A percentile compares a stretch with the other conserved stretches of the same genome.
Evolutionary conservation across 352 stramenopile species (phyloP).

Genomic region (Globisporangium spinosum): DNA sequence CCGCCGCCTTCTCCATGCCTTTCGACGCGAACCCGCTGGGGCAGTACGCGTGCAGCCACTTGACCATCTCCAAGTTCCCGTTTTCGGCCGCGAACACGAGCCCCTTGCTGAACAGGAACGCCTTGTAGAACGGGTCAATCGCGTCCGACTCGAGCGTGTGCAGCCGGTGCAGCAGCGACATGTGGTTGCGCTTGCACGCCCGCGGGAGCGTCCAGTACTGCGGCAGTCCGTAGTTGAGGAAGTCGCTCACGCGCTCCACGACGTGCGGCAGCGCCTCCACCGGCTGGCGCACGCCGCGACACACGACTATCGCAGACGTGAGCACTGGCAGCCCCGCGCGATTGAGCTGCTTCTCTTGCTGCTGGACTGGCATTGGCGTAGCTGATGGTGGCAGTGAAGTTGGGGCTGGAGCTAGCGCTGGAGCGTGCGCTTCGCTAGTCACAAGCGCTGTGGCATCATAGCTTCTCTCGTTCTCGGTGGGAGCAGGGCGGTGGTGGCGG

Average conservation of each 20-base stretch:
- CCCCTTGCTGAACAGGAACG: slow-evolving; percentile 10
- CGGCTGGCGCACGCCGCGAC: slow-evolving; percentile 6
- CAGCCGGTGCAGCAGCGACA: slow-evolving; percentile 14
- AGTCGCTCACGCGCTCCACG: slow-evolving; percentile 17
- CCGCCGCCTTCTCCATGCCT: slow-evolving; percentile 18
- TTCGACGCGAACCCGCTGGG: slow-evolving; percentile 10
- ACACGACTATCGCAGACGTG: slow-evolving; percentile 14
- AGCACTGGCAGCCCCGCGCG: slow-evolving; percentile 8
- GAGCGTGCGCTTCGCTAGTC: background rate
- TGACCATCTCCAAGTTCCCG: slow-evolving; percentile 16
- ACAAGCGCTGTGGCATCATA: background rate
- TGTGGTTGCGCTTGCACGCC: slow-evolving; percentile 14
- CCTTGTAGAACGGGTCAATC: slow-evolving; percentile 12
- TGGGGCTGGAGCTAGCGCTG: too few relatives aligned
- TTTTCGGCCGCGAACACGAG: slow-evolving; percentile 12
- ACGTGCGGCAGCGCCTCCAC: slow-evolving; percentile 15
- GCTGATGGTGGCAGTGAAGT: too few relatives aligned
- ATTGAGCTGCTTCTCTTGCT: slow-evolving; percentile 6
- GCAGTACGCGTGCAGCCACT: slow-evolving; percentile 22
- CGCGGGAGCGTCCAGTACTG: slow-evolving; percentile 15
- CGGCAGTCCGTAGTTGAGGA: slow-evolving; percentile 15
- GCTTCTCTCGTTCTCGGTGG: background rate
- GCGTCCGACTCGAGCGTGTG: slow-evolving; percentile 1
- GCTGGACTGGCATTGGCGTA: background rate
- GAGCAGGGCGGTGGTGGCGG: background rate